phyloP scores from a whole-genome alignment of 805 yeast species.

The Citeromyces nyonsensis region DNA sequence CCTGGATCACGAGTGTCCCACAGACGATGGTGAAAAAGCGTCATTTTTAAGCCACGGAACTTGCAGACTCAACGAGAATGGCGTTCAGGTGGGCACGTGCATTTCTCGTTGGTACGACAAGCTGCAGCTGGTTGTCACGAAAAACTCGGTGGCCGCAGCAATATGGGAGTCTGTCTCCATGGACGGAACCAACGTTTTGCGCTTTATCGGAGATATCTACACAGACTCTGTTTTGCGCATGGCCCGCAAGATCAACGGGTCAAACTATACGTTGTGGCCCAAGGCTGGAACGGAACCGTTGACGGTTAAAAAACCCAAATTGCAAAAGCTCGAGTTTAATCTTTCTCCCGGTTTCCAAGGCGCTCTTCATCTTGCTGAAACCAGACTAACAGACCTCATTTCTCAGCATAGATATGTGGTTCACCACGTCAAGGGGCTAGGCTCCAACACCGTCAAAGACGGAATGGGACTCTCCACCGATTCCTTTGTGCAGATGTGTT shows the following conservation, averaged over 20 bases:
- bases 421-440: slow-evolving; percentile 11
- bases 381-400: slow-evolving; percentile 40
- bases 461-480: slow-evolving; percentile 29
- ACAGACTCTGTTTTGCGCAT: slow-evolving; percentile 40
- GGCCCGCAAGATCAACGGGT: slow-evolving; percentile 42
- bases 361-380: slow-evolving; percentile 38
- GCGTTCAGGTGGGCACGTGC: slow-evolving; percentile 39
- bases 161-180: slow-evolving; percentile 43
- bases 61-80: slow-evolving; percentile 23
- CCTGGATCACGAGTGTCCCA: slow-evolving; percentile 30
- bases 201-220: slow-evolving; percentile 41
- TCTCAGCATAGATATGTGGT: slow-evolving; percentile 41
- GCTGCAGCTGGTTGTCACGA: slow-evolving; percentile 34
- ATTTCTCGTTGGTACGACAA: slow-evolving; percentile 48
- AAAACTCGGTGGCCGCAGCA: slow-evolving; percentile 41
- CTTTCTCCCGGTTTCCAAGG: slow-evolving; percentile 28
- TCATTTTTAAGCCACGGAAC: slow-evolving; percentile 36
- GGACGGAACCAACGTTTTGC: slow-evolving; percentile 41
- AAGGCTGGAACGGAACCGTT: slow-evolving; percentile 20
- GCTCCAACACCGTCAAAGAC: slow-evolving; percentile 16
- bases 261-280: slow-evolving; percentile 37
- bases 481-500: slow-evolving; percentile 32
- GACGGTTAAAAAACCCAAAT: slow-evolving; percentile 19
- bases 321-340: slow-evolving; percentile 14
- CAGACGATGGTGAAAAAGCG: slow-evolving; percentile 29